These are phyloP conservation scores for Colletotrichum salicis DNA, from an alignment of 2,329 filamentous ascomycete species.

Conservation along the genomic window DNA sequence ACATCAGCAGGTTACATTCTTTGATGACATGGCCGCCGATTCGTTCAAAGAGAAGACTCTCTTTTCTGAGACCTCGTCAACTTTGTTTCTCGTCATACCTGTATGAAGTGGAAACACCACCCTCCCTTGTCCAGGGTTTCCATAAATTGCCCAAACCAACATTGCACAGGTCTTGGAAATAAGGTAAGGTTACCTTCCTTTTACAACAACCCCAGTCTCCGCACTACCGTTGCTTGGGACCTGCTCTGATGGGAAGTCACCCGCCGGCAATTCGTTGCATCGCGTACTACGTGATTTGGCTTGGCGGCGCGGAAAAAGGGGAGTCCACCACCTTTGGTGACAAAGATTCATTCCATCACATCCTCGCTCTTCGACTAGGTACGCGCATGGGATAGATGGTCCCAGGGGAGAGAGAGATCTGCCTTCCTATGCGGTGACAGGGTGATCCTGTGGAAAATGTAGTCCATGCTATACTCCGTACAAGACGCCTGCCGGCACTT, in stretches of 20 bases:
- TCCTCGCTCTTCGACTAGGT: not conserved
- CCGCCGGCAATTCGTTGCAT: conserved; percentile 35
- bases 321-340: not conserved
- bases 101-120: not conserved
- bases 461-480: not conserved
- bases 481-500: conserved; percentile 5
- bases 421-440: not conserved
- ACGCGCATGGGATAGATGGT: not conserved
- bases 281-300: conserved; percentile 25
- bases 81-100: not conserved
- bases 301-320: conserved; percentile 15
- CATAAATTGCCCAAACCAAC: not conserved
- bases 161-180: not conserved
- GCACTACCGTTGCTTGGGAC: conserved; percentile 21
- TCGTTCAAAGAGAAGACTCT: not conserved
- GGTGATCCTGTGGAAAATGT: not conserved
- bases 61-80: not conserved
- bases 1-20: conserved; percentile 12
- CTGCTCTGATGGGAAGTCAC: conserved; percentile 33
- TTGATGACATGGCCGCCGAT: not conserved
- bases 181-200: conserved; percentile 9
- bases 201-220: conserved; percentile 1
- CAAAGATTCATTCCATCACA: not conserved
- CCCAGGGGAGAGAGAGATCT: not conserved
- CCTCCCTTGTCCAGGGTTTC: not conserved